phyloP scores from a whole-genome alignment of 257 asterid genomes.

The Leonotis leonurus region DNA sequence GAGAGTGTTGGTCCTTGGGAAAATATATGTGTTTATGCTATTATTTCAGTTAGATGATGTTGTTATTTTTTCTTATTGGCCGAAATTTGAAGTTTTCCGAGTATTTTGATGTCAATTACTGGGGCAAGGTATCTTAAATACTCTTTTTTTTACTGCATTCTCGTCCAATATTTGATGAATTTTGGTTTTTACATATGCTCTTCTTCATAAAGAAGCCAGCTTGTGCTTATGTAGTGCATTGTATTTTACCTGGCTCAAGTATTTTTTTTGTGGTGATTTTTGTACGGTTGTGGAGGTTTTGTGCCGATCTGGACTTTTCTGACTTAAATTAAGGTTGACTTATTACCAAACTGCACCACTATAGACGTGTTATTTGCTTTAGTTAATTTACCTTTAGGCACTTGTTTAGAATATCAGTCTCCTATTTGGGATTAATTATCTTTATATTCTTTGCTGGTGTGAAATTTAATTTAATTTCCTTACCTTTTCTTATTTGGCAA shows the following conservation, averaged over 20 bases:
- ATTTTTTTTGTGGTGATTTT: background rate
- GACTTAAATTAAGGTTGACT: background rate
- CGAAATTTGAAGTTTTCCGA: no score
- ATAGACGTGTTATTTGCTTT: background rate
- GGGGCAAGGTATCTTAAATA: constrained; percentile 58
- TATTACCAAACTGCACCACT: background rate
- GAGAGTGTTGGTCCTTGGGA: no score
- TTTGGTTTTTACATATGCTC: background rate
- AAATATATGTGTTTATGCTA: no score
- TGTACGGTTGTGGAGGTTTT: background rate
- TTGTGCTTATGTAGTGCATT: background rate
- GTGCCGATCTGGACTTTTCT: background rate
- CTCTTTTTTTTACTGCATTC: background rate
- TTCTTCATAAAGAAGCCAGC: background rate
- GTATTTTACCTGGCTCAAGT: background rate
- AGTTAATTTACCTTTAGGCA: background rate
- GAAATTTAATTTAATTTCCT: background rate
- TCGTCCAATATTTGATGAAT: background rate
- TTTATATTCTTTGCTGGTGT: background rate
- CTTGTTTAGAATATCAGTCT: background rate
- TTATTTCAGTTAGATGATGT: no score
- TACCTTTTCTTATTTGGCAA: background rate
- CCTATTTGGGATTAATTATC: background rate
- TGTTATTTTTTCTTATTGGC: no score
- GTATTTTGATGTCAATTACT: constrained; percentile 81